Evolutionary conservation across 805 yeast species (phyloP).

Genomic region (Saccharomycopsis oosterbeekiorum): DNA sequence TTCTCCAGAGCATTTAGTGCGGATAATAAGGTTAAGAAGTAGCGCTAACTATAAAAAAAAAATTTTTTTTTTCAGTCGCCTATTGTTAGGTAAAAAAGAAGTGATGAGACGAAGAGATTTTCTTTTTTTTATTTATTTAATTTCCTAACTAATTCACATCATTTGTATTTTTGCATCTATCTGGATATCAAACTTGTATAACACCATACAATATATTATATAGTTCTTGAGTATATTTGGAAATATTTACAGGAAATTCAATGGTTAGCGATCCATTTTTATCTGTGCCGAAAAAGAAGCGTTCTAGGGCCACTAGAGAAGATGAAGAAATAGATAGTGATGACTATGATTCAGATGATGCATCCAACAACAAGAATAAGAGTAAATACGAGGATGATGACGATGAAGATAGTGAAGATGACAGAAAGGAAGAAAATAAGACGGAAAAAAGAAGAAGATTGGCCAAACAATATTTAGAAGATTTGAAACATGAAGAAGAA

Average conservation of each 20-base stretch:
- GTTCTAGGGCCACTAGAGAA: slow-evolving; percentile 18
- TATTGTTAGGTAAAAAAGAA: neutral
- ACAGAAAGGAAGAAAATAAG: slow-evolving; percentile 62
- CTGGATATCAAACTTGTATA: too few species aligned
- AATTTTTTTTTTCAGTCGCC: neutral
- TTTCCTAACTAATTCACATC: too few species aligned
- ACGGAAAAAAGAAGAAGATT: slow-evolving; percentile 91
- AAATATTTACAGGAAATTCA: neutral
- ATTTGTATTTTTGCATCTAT: too few species aligned
- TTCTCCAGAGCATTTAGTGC: neutral
- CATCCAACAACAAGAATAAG: slow-evolving; percentile 21
- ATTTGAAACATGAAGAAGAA: slow-evolving; percentile 50
- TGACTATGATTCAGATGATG: slow-evolving; percentile 22
- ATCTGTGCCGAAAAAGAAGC: slow-evolving; percentile 45
- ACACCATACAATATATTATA: neutral
- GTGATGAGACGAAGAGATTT: too few species aligned
- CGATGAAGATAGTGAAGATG: slow-evolving; percentile 24
- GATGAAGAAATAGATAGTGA: slow-evolving; percentile 52
- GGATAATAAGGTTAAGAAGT: neutral
- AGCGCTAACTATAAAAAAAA: neutral
- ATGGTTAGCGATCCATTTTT: slow-evolving; percentile 54
- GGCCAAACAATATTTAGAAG: slow-evolving; percentile 85
- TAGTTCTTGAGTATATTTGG: neutral
- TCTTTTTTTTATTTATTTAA: too few species aligned
- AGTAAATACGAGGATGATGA: slow-evolving; percentile 29